Evolutionary conservation across 805 yeast genomes (phyloP).

Genomic region (Blastobotrys peoriensis): DNA sequence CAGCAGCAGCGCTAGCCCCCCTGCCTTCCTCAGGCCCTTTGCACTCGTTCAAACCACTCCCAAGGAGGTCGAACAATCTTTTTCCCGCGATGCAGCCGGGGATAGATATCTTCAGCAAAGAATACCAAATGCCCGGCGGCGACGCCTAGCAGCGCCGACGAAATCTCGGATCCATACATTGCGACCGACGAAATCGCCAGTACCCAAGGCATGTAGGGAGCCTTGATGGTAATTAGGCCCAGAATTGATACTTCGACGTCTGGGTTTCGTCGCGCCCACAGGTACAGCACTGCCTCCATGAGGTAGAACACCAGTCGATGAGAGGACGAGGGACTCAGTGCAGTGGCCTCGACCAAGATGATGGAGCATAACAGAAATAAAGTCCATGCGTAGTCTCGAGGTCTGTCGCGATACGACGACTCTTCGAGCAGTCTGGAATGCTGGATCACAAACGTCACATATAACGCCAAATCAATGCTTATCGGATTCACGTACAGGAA

Average conservation of each 20-base stretch:
- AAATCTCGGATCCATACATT: constrained; percentile 10
- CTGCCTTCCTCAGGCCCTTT: background rate
- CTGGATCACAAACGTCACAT: constrained; percentile 31
- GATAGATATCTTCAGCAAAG: constrained; percentile 38
- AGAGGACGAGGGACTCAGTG: constrained; percentile 21
- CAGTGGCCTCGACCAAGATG: constrained; percentile 27
- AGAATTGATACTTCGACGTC: constrained; percentile 35
- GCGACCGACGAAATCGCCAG: constrained; percentile 24
- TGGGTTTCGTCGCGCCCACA: constrained; percentile 45
- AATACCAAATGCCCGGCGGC: constrained; percentile 39
- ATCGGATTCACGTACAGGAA: constrained; percentile 40
- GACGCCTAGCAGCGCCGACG: constrained; percentile 33
- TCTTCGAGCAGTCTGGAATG: constrained; percentile 38
- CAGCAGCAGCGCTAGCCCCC: no score
- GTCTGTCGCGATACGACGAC: constrained; percentile 24
- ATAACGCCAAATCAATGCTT: constrained; percentile 32
- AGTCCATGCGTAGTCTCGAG: constrained; percentile 38
- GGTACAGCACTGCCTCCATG: constrained; percentile 34
- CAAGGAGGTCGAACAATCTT: constrained; percentile 40
- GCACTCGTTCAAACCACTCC: constrained; percentile 19
- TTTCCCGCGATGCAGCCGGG: constrained; percentile 32
- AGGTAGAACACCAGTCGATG: constrained; percentile 34
- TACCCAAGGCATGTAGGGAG: constrained; percentile 42
- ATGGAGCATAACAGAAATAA: constrained; percentile 21
- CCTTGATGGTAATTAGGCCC: constrained; percentile 37